Base-by-base conservation (phyloP, 768 basidiomycete species). In the Hericium coralloides region DNA sequence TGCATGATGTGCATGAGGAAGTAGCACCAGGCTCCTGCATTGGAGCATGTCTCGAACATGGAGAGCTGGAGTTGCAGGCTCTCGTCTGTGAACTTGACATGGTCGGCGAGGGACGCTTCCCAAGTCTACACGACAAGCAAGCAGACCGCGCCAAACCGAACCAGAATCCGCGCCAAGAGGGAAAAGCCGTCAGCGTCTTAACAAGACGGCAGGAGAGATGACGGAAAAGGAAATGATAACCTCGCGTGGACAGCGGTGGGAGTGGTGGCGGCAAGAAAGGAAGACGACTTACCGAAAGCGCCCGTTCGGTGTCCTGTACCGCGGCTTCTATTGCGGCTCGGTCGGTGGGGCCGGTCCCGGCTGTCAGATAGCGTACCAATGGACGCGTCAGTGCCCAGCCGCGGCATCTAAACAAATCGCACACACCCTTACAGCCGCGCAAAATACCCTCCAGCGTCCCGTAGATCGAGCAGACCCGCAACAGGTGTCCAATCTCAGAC, bases 21-120 rank as follows among this genome's bases (percentile, higher is more conserved):
- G 71, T 81, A 92, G 63, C 84, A 87, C 90, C 89, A 92, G 10
- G 87, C 86, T 49, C 89, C 86, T 26, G 79, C 79, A 63, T 88
- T 89, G 15, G 85, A 85, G 63, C 80, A 81, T 20, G 89, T 90
- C 65, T 89, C 88, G 62, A 90, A 86, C 81, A 89, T 87, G 17
- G 82, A 79, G 60, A 83, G 73, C 62, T 92, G 87, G 18, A 83
- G 79, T 60, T 76, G 74, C 18, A 90, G 68, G 66, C 78, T 89
- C 63, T 86, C 79, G 49, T 86, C 82, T 22, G 79, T 84, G 65
- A 87, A 91, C 8, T 77, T 79, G 48, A 92, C 79, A 64, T 84
- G 79, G 43, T 83, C 80, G 12, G 90, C 82, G n/a, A 92, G 79
- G 38, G 79, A 79, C 22, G 73, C 72, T 25, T 73, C 73, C 89